These are phyloP conservation scores for Telfairia occidentalis DNA, from an alignment of 331 rosid genomes.

Conservation along the genomic window DNA sequence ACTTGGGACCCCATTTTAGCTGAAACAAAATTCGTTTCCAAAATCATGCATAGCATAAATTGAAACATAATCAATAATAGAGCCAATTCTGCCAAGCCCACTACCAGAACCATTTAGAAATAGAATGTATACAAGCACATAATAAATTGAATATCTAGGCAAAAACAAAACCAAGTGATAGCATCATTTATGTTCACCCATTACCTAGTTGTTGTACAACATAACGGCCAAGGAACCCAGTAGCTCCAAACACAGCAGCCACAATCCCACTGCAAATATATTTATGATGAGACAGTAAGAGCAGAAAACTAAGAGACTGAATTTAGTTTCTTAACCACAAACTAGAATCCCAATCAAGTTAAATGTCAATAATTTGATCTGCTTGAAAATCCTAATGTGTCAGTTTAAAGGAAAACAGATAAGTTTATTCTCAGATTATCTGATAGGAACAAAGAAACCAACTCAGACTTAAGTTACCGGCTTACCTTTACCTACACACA, in stretches of 20 bases:
- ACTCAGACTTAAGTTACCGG: background rate
- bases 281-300: background rate
- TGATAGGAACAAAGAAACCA: background rate
- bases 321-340: background rate
- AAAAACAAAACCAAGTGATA: background rate
- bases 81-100: background rate
- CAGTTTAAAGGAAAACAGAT: background rate
- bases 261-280: constrained; percentile 64
- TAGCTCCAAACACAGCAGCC: constrained; percentile 93
- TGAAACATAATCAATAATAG: background rate
- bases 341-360: background rate
- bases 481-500: background rate
- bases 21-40: constrained; percentile 24
- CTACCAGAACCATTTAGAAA: background rate
- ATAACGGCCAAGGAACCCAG: constrained; percentile 98
- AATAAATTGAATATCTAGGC: background rate
- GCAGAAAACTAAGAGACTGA: background rate
- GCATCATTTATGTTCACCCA: constrained; percentile 8
- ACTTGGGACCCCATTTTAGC: constrained; percentile 98
- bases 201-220: constrained; percentile 94
- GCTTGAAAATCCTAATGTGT: background rate
- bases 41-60: background rate
- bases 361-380: background rate
- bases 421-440: background rate
- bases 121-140: background rate